phyloP scores from a whole-genome alignment of 345 rosid species.

The Arabidopsis arenosa region DNA sequence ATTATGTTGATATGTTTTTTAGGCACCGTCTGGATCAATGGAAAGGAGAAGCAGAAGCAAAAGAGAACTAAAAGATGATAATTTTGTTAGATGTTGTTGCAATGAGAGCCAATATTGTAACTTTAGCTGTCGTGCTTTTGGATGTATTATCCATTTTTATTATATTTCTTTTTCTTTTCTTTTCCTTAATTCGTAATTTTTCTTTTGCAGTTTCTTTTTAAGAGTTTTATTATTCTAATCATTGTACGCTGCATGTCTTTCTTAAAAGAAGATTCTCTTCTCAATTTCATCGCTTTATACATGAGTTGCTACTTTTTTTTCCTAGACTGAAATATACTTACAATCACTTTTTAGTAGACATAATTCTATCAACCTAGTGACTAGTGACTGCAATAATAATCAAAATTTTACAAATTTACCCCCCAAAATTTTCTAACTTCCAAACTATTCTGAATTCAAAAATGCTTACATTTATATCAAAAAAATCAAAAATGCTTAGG shows the following conservation, averaged over 20 bases:
- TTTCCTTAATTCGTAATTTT: constrained; percentile 41
- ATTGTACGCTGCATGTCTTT: constrained; percentile 71
- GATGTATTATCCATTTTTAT: constrained; percentile 48
- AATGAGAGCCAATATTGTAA: constrained; percentile 46
- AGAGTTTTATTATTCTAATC: constrained; percentile 49
- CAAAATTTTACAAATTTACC: too few relatives aligned
- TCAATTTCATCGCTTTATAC: constrained; percentile 48
- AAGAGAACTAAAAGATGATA: constrained; percentile 38
- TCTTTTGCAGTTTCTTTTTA: constrained; percentile 36
- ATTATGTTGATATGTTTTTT: neutral
- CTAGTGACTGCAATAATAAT: neutral
- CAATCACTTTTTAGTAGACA: constrained; percentile 28
- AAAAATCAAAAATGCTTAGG: too few relatives aligned
- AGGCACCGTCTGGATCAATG: constrained; percentile 43
- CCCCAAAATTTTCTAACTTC: neutral
- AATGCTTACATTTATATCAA: too few relatives aligned
- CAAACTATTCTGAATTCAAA: neutral
- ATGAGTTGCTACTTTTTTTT: constrained; percentile 46
- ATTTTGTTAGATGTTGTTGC: constrained; percentile 49
- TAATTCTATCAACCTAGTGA: constrained; percentile 5
- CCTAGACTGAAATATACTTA: constrained; percentile 9
- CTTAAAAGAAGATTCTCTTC: constrained; percentile 70
- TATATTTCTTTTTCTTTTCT: neutral
- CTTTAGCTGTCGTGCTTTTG: constrained; percentile 48
- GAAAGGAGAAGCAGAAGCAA: constrained; percentile 38